phyloP scores from a whole-genome alignment of 257 asterid genomes.

The Haberlea rhodopensis region DNA sequence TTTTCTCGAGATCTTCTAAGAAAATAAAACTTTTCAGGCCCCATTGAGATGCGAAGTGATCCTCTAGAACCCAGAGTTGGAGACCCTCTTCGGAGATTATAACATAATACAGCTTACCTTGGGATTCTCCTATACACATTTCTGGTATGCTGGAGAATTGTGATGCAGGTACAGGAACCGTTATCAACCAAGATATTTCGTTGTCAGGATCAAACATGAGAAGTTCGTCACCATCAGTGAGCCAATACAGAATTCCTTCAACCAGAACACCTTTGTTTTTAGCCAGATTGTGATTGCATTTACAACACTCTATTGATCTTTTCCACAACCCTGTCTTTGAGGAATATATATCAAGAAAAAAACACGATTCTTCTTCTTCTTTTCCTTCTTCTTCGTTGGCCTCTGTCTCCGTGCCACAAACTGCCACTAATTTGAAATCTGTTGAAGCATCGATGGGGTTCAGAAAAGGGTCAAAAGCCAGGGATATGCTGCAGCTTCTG shows the following conservation, averaged over 20 bases:
- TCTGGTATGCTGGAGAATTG: constrained; percentile 33
- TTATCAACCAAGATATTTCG: constrained; percentile 48
- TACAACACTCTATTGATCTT: constrained; percentile 37
- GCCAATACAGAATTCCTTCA: constrained; percentile 54
- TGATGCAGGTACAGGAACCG: constrained; percentile 41
- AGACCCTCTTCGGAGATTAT: constrained; percentile 49
- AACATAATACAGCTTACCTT: constrained; percentile 41
- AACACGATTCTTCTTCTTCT: constrained; percentile 24
- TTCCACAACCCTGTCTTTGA: constrained; percentile 50
- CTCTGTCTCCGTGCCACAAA: constrained; percentile 21
- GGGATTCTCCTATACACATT: constrained; percentile 65
- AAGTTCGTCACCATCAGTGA: constrained; percentile 44
- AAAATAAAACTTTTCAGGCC: constrained; percentile 28
- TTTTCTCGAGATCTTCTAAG: constrained; percentile 40
- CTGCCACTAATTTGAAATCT: constrained; percentile 45
- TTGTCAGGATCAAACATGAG: constrained; percentile 55
- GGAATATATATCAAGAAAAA: constrained; percentile 46
- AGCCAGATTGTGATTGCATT: constrained; percentile 24
- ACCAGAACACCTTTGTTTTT: constrained; percentile 46
- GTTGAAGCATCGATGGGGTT: constrained; percentile 34
- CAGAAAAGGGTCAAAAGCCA: constrained; percentile 49
- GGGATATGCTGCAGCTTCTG: constrained; percentile 35
- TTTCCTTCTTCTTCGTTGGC: constrained; percentile 15
- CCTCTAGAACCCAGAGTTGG: constrained; percentile 52
- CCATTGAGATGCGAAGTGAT: constrained; percentile 45